Evolutionary conservation across 306 rosid species (phyloP).

Genomic region (Vigna hirtella): DNA sequence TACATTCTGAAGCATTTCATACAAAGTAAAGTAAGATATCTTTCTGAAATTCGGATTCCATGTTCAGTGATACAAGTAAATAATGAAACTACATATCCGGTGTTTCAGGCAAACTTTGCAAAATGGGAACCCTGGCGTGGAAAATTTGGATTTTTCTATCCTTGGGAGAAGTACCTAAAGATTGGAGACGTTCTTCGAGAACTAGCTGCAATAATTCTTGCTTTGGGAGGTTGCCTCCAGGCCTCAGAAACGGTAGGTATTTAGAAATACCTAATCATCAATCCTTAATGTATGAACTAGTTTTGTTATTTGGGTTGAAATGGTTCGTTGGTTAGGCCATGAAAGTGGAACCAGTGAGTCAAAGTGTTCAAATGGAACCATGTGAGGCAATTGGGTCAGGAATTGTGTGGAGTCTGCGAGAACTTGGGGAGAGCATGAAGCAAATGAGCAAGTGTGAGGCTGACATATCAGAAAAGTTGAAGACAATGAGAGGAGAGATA

Average conservation of each 20-base stretch:
- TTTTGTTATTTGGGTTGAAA: too few relatives aligned
- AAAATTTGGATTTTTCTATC: conserved; percentile 70
- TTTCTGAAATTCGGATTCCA: too few relatives aligned
- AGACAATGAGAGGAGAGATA: conserved; percentile 54
- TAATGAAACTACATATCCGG: neutral
- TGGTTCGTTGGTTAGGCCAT: conserved; percentile 38
- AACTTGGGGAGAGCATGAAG: conserved; percentile 67
- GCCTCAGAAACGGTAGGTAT: conserved; percentile 62
- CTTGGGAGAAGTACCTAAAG: conserved; percentile 76
- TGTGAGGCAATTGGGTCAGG: conserved; percentile 61
- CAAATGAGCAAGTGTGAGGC: conserved; percentile 55
- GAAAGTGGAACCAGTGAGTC: neutral
- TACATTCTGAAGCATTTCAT: neutral
- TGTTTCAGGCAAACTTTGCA: conserved; percentile 73
- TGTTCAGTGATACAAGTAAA: neutral
- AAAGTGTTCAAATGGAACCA: neutral
- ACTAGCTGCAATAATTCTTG: conserved; percentile 57
- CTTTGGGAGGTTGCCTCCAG: conserved; percentile 59
- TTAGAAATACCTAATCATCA: neutral
- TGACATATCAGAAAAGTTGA: conserved; percentile 50
- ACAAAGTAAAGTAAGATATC: too few relatives aligned
- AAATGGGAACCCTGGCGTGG: conserved; percentile 97
- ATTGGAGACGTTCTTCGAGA: conserved; percentile 72
- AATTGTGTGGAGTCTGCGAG: conserved; percentile 56
- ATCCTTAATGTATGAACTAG: too few relatives aligned